Base-by-base conservation (phyloP, 495 filamentous ascomycete species). In the Poronia punctata region DNA sequence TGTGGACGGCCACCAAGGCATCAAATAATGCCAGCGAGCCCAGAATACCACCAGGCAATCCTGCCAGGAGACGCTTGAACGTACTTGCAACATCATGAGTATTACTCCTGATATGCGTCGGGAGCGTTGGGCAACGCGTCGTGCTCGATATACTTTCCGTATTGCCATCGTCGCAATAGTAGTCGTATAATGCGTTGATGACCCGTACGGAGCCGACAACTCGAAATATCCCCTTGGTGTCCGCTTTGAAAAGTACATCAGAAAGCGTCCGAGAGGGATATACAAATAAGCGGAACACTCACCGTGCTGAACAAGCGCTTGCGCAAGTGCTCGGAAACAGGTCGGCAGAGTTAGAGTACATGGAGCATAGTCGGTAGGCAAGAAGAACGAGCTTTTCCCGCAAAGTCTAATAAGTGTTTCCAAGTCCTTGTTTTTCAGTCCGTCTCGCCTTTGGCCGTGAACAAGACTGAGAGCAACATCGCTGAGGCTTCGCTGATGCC, bases 1-100 rank as follows among this genome's bases (percentile, higher is more conserved):
- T 64, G 29, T 76, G 73, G 22, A 92, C 80, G 21, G 70, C 68
- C 18, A 80, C 72, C 10, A 90, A 51, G 3, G 74, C 70, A 32
- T 80, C 74, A 45, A 86, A 88, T 17, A 88, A 56, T 16, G 66
- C 60, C 24, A 75, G 50, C 17, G 81, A 83, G 10, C 85, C 86
- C 8, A 92, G 64, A 25, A 90, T 78, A 1, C 86, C 86, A 1
- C 78, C 80, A 0, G 85, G 86, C 1, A 92, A 59, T 4, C 80
- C 82, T 6, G 74, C 67, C 11, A 92, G 59, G 5, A 92, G 61
- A 19, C 72, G 74, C 52, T 85, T 87, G 61, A 90, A 82, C 7
- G 78, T 67, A 33, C 80, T 82, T 1, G 79, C 83, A 6, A 88
- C 76, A 62, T 84, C 81, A 38, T 84, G 78, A n/a, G 80, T 65